These are phyloP conservation scores for Plasmopara halstedii DNA, from an alignment of 352 stramenopile genomes.

Conservation along the genomic window DNA sequence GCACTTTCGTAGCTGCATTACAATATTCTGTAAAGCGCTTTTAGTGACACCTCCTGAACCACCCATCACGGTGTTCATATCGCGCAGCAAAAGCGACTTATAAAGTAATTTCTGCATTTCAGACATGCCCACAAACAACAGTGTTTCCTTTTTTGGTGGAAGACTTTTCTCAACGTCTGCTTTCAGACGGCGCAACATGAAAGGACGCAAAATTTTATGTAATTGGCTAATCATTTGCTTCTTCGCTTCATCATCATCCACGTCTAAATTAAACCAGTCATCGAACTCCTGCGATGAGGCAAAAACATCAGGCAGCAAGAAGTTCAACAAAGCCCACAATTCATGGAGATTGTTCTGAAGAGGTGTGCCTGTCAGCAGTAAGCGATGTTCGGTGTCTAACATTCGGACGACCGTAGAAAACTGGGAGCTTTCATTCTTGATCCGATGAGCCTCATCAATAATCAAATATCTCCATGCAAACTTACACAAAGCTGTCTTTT, in stretches of 20 bases:
- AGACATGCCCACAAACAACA: constrained; percentile 88
- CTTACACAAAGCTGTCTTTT: constrained; percentile 82
- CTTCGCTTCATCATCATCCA: constrained; percentile 84
- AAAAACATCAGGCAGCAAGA: constrained; percentile 92
- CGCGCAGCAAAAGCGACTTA: constrained; percentile 92
- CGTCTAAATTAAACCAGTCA: constrained; percentile 85
- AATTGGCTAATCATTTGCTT: constrained; percentile 87
- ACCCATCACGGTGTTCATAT: constrained; percentile 89
- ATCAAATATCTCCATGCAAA: constrained; percentile 87
- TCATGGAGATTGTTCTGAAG: constrained; percentile 95
- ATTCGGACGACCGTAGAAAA: constrained; percentile 82
- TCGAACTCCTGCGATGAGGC: constrained; percentile 81
- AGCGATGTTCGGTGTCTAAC: constrained; percentile 73
- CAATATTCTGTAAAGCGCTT: constrained; percentile 79
- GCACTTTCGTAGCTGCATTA: constrained; percentile 86
- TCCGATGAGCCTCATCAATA: constrained; percentile 84
- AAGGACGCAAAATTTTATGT: constrained; percentile 88
- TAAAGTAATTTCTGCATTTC: constrained; percentile 95
- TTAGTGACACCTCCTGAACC: constrained; percentile 59
- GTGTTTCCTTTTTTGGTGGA: constrained; percentile 96
- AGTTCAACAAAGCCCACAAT: constrained; percentile 92
- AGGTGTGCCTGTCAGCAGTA: constrained; percentile 92
- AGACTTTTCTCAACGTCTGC: constrained; percentile 98
- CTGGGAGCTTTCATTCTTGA: constrained; percentile 86
- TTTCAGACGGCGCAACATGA: constrained; percentile 97